phyloP scores from a whole-genome alignment of 768 basidiomycete species.

The Crepidotus variabilis region DNA sequence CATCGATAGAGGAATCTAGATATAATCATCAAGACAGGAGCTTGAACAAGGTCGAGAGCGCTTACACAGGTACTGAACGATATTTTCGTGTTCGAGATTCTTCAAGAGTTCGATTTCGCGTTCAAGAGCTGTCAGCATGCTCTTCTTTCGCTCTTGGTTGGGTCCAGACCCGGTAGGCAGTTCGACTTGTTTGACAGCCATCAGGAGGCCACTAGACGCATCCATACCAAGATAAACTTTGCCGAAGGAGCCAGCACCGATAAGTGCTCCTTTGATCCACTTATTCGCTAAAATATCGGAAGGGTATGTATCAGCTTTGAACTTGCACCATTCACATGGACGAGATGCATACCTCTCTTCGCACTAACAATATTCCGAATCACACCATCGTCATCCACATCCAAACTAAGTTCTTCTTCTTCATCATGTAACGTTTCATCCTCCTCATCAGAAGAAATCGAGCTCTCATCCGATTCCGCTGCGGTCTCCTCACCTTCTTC shows the following conservation, averaged over 20 bases:
- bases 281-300: constrained; percentile 59
- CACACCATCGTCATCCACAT: constrained; percentile 35
- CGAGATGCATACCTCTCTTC: constrained; percentile 17
- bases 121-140: constrained; percentile 89
- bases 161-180: constrained; percentile 78
- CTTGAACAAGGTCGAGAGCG: constrained; percentile 9
- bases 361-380: constrained; percentile 29
- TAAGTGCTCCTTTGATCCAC: constrained; percentile 96
- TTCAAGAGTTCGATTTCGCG: constrained; percentile 93
- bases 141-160: constrained; percentile 90
- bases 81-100: constrained; percentile 90
- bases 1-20: constrained; percentile 90
- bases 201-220: constrained; percentile 81
- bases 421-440: constrained; percentile 43
- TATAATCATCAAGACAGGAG: constrained; percentile 4
- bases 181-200: constrained; percentile 98
- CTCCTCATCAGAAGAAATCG: constrained; percentile 29
- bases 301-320: constrained; percentile 2
- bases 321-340: neutral
- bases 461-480: constrained; percentile 43
- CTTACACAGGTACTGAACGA: constrained; percentile 96
- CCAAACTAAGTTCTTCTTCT: constrained; percentile 32
- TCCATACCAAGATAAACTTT: constrained; percentile 97
- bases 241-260: constrained; percentile 92
- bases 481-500: constrained; percentile 36